phyloP scores from a whole-genome alignment of 2,329 filamentous ascomycete species.

The Penicillium sclerotiorum region DNA sequence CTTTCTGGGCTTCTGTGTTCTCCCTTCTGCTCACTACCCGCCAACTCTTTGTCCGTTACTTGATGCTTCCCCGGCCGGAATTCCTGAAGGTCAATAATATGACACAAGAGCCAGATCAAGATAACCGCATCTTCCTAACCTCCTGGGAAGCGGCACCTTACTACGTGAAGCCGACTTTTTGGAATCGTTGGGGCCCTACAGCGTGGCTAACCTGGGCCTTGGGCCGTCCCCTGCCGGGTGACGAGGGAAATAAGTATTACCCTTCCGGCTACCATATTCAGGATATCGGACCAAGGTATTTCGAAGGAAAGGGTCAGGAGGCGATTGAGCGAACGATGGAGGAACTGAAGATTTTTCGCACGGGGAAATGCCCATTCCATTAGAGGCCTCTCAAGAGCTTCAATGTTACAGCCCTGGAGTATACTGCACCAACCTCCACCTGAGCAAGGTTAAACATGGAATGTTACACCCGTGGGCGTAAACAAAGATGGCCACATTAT shows the following conservation, averaged over 20 bases:
- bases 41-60: slow-evolving; percentile 58
- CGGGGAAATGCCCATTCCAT: slow-evolving; percentile 54
- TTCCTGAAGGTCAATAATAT: slow-evolving; percentile 42
- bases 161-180: slow-evolving; percentile 62
- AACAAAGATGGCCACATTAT: no score
- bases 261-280: slow-evolving; percentile 54
- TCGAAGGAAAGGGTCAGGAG: slow-evolving; percentile 54
- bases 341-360: slow-evolving; percentile 49
- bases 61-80: slow-evolving; percentile 61
- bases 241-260: slow-evolving; percentile 49
- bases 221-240: slow-evolving; percentile 52
- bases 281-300: slow-evolving; percentile 64
- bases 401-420: no score
- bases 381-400: no score
- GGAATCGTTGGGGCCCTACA: slow-evolving; percentile 64
- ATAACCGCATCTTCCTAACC: slow-evolving; percentile 55
- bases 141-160: slow-evolving; percentile 66
- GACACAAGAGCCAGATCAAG: slow-evolving; percentile 54
- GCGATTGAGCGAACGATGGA: slow-evolving; percentile 35
- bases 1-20: slow-evolving; percentile 41
- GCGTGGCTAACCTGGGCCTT: slow-evolving; percentile 54
- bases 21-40: slow-evolving; percentile 56
- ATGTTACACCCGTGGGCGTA: no score
- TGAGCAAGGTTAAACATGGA: no score
- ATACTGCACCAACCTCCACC: no score